Evolutionary conservation across 306 rosid genomes (phyloP).

Genomic region (Quercus dentata): DNA sequence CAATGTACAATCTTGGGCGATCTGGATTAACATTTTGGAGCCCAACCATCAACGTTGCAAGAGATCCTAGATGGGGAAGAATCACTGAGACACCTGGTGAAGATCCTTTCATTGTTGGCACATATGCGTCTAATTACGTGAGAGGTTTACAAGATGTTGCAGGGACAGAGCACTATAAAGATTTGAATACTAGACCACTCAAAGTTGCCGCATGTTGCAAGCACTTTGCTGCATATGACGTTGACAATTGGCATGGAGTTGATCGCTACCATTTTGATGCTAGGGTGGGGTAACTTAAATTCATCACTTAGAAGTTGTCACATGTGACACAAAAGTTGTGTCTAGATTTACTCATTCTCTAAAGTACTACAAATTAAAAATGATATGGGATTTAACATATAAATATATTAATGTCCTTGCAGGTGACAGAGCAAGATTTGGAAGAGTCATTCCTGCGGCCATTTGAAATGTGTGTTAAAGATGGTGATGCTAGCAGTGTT

Average conservation of each 20-base stretch:
- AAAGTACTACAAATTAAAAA: too few relatives aligned
- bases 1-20: too few relatives aligned
- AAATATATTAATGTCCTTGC: too few relatives aligned
- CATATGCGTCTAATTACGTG: slow-evolving; percentile 14
- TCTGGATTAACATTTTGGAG: background rate
- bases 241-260: slow-evolving; percentile 14
- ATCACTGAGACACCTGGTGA: slow-evolving; percentile 19
- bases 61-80: slow-evolving; percentile 29
- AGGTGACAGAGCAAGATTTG: too few relatives aligned
- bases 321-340: too few relatives aligned
- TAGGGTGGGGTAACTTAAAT: background rate
- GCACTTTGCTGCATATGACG: slow-evolving; percentile 15
- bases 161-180: slow-evolving; percentile 5
- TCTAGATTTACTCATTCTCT: too few relatives aligned
- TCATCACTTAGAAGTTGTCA: too few relatives aligned
- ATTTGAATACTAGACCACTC: slow-evolving; percentile 21
- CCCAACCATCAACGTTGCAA: background rate
- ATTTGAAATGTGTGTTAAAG: too few relatives aligned
- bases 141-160: slow-evolving; percentile 25
- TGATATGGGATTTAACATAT: too few relatives aligned
- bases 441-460: too few relatives aligned
- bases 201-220: slow-evolving; percentile 24
- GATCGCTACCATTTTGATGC: slow-evolving; percentile 21
- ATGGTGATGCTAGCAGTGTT: too few relatives aligned
- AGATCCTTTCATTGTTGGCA: slow-evolving; percentile 17